Evolutionary conservation across 768 basidiomycete species (phyloP).

Genomic region (Tylopilus sp.): DNA sequence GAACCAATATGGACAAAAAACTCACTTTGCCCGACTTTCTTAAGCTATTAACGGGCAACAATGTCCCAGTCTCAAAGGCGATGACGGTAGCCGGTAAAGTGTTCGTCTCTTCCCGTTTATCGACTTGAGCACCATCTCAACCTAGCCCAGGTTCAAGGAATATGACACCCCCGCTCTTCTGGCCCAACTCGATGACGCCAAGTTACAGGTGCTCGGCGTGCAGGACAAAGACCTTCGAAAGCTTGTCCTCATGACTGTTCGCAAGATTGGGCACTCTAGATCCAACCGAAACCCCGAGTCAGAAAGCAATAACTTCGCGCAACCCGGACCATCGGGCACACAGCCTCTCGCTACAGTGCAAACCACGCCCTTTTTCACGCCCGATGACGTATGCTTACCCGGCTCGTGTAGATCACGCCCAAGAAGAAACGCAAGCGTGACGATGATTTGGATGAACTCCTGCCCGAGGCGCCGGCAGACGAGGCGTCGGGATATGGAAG

Average conservation of each 20-base stretch:
- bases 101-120: constrained; percentile 35
- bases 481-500: constrained; percentile 50
- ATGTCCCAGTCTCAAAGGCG: constrained; percentile 58
- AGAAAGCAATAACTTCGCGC: neutral
- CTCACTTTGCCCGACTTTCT: constrained; percentile 64
- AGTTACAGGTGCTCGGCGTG: constrained; percentile 56
- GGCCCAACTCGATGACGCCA: constrained; percentile 52
- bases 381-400: neutral
- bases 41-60: constrained; percentile 57
- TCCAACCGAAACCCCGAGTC: constrained; percentile 16
- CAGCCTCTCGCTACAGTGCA: constrained; percentile 25
- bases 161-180: constrained; percentile 61
- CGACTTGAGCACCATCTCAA: constrained; percentile 5
- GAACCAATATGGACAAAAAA: constrained; percentile 33
- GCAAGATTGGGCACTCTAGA: constrained; percentile 57
- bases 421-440: constrained; percentile 49
- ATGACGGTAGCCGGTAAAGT: constrained; percentile 70
- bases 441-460: constrained; percentile 51
- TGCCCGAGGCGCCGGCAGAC: constrained; percentile 50
- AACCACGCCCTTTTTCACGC: constrained; percentile 2
- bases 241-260: constrained; percentile 53
- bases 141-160: constrained; percentile 61
- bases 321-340: constrained; percentile 6
- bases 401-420: constrained; percentile 38
- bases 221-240: constrained; percentile 63